Percentiles rank a stretch among this genome's conserved stretches.
Evolutionary conservation across 2,329 filamentous ascomycete species (phyloP).

Genomic region (Zymoseptoria pseudotritici): DNA sequence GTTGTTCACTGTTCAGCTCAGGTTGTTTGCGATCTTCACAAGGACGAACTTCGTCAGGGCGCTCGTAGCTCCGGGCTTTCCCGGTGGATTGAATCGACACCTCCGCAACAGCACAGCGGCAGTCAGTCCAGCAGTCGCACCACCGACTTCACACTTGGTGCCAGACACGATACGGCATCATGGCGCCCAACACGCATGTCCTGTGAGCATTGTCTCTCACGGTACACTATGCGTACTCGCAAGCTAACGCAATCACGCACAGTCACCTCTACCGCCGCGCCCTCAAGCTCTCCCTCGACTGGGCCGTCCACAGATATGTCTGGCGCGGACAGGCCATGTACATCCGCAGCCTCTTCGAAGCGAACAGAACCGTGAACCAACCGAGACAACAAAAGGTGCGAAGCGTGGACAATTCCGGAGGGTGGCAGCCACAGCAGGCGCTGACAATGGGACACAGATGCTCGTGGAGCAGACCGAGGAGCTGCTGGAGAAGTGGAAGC

Average conservation of each 20-base stretch:
- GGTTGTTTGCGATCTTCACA: conserved; percentile 2
- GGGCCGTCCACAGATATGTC: conserved; percentile 83
- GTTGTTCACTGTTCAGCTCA: neutral
- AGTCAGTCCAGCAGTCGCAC: neutral
- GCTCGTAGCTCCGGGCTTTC: neutral
- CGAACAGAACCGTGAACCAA: conserved; percentile 77
- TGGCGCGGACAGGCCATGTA: conserved; percentile 97
- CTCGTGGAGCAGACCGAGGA: conserved; percentile 83
- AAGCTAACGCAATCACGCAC: conserved; percentile 17
- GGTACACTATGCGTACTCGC: neutral
- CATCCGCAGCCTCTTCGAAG: conserved; percentile 90
- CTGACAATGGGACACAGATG: conserved; percentile 46
- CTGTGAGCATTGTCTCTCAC: conserved; percentile 18
- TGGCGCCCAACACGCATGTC: conserved; percentile 34
- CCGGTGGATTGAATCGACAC: neutral
- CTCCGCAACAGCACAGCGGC: neutral
- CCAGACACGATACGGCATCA: conserved; percentile 12
- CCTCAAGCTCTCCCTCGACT: conserved; percentile 88
- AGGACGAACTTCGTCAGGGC: neutral
- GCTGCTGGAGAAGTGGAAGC: conserved; percentile 88
- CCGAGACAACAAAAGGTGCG: conserved; percentile 78
- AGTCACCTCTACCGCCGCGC: conserved; percentile 81
- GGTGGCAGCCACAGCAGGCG: neutral
- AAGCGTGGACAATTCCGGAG: neutral
- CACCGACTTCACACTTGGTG: neutral